Evolutionary conservation across 2,329 filamentous ascomycete species (phyloP).

Genomic region (Chlorencoelia australis): DNA sequence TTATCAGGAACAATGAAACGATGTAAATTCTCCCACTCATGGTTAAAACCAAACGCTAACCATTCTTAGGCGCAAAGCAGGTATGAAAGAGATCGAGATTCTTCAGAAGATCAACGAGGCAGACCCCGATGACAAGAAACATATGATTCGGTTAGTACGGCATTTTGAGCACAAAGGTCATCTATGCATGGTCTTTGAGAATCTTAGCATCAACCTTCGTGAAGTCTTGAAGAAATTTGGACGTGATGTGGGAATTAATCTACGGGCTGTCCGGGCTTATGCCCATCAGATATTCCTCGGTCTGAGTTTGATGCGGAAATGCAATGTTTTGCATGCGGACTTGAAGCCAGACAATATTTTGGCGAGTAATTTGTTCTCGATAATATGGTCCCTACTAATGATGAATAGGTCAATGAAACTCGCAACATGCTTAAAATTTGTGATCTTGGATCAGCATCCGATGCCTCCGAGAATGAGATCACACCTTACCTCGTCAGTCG

Average conservation of each 20-base stretch:
- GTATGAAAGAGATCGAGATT: constrained; percentile 89
- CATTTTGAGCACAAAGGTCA: constrained; percentile 92
- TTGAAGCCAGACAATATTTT: constrained; percentile 97
- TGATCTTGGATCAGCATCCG: constrained; percentile 91
- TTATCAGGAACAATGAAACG: constrained; percentile 92
- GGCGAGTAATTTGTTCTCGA: constrained; percentile 15
- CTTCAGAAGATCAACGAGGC: constrained; percentile 76
- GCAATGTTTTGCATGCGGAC: constrained; percentile 90
- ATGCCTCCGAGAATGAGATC: constrained; percentile 81
- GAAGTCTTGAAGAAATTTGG: constrained; percentile 95
- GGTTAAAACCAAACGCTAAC: constrained; percentile 17
- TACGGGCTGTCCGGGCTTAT: constrained; percentile 78
- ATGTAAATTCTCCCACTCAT: constrained; percentile 40
- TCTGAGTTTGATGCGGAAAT: constrained; percentile 77
- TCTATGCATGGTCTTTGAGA: constrained; percentile 94
- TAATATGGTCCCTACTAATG: constrained; percentile 9
- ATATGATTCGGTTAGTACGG: constrained; percentile 79
- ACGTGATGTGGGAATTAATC: constrained; percentile 83
- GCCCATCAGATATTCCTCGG: constrained; percentile 91
- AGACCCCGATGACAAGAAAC: constrained; percentile 82
- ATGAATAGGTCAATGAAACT: constrained; percentile 57
- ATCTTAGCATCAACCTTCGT: constrained; percentile 83
- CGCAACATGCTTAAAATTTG: constrained; percentile 86
- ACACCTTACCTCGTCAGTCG: constrained; percentile 93
- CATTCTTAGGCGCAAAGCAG: constrained; percentile 58